A percentile compares a stretch with the other conserved stretches of the same genome.
Conservation (phyloP, 768 basidiomycete genomes). For the Sutorius australiensis region DNA sequence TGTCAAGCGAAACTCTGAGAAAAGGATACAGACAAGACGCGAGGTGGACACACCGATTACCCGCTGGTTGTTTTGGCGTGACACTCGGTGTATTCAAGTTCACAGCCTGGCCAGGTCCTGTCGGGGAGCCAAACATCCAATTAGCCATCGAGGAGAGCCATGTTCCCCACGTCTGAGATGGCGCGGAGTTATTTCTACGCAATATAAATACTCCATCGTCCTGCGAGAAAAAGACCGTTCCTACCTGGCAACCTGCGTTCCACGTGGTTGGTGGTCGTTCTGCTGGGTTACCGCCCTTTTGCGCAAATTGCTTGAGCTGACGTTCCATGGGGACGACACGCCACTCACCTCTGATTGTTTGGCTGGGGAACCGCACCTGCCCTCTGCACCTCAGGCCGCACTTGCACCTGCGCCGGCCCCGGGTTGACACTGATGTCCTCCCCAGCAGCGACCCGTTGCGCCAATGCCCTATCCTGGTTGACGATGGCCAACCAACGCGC, state of each 20-base stretch:
- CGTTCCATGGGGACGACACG: neutral
- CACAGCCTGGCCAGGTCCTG: neutral
- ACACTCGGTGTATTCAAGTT: neutral
- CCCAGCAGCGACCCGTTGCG: slow-evolving; percentile 13
- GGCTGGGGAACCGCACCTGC: neutral
- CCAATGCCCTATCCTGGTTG: slow-evolving; percentile 23
- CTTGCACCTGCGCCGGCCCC: neutral
- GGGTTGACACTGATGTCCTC: neutral
- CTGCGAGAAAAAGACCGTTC: neutral
- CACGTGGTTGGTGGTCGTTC: neutral
- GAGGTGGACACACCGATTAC: slow-evolving; percentile 11
- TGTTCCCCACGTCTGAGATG: slow-evolving; percentile 15
- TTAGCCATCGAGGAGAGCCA: slow-evolving; percentile 20
- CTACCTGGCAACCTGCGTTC: slow-evolving; percentile 5
- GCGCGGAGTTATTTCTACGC: neutral
- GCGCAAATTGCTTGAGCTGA: slow-evolving; percentile 1
- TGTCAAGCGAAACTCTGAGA: neutral
- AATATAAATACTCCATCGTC: neutral
- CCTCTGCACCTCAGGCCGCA: neutral
- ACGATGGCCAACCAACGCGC: slow-evolving; percentile 12
- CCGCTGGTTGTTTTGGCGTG: neutral
- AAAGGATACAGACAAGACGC: neutral
- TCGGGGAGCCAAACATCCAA: neutral
- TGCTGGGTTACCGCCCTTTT: slow-evolving; percentile 1
- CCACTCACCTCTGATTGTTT: slow-evolving; percentile 2